Conservation (phyloP, 2,329 filamentous ascomycete genomes). For the Hypomyces rosellus region DNA sequence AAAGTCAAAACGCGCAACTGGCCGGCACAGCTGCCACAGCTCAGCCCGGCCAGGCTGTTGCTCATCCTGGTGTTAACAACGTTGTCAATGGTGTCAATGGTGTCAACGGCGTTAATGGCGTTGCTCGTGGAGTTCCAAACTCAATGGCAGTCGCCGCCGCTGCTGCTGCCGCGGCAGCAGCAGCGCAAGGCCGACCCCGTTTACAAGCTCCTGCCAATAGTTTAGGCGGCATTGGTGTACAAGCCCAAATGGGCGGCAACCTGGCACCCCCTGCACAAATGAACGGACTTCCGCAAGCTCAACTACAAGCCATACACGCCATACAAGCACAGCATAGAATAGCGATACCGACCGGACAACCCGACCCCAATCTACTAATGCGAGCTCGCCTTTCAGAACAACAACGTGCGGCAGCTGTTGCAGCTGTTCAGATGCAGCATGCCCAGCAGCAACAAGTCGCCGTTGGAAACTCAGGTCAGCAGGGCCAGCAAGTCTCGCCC, state of each 20-base stretch:
- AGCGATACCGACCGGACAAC: conserved; percentile 36
- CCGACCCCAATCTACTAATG: conserved; percentile 52
- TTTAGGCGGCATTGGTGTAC: conserved; percentile 39
- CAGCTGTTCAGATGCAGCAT: conserved; percentile 42
- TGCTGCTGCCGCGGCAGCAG: conserved; percentile 33
- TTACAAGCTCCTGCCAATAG: conserved; percentile 48
- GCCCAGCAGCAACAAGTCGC: conserved; percentile 25
- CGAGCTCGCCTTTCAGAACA: conserved; percentile 63
- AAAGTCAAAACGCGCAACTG: conserved; percentile 40
- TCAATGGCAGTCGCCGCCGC: conserved; percentile 38
- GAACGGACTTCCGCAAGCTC: conserved; percentile 62
- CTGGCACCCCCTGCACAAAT: conserved; percentile 52
- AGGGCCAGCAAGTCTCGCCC: conserved; percentile 38
- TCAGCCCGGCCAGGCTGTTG: conserved; percentile 24
- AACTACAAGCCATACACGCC: conserved; percentile 53
- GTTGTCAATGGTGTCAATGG: conserved; percentile 21
- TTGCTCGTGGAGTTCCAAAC: conserved; percentile 35
- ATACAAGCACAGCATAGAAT: conserved; percentile 48
- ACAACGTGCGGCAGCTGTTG: conserved; percentile 37
- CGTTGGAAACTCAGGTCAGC: conserved; percentile 27
- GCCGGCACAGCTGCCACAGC: conserved; percentile 34
- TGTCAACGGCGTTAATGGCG: conserved; percentile 21
- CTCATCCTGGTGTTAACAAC: conserved; percentile 23
- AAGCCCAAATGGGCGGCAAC: conserved; percentile 44
- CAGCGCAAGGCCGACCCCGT: conserved; percentile 40